Evolutionary conservation across 306 rosid species (phyloP).

Genomic region (Dryas octopetala): DNA sequence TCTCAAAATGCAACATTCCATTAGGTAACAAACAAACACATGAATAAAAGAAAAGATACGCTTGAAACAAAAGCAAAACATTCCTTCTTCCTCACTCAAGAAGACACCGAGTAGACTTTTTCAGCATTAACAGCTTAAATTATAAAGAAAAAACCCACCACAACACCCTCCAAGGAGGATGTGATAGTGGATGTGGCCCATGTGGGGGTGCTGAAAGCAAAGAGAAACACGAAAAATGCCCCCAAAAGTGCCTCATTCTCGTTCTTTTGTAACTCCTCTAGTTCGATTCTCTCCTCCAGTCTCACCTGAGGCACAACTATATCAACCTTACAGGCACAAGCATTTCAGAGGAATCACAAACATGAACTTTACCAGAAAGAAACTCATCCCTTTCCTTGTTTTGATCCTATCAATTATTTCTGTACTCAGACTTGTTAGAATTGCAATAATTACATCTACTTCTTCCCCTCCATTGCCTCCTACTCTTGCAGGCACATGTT

Average conservation of each 20-base stretch:
- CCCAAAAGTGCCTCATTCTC: conserved; percentile 55
- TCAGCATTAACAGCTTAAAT: conserved; percentile 31
- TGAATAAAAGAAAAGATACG: conserved; percentile 23
- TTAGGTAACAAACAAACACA: conserved; percentile 38
- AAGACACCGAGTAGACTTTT: conserved; percentile 20
- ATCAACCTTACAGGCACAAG: conserved; percentile 37
- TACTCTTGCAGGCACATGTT: conserved; percentile 28
- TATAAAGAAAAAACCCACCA: conserved; percentile 26
- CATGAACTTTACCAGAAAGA: conserved; percentile 60
- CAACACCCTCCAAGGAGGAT: conserved; percentile 22
- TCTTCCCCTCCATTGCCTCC: conserved; percentile 40
- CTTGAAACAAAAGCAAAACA: conserved; percentile 72
- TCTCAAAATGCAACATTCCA: conserved; percentile 26
- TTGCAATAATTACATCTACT: conserved; percentile 47
- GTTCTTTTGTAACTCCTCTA: conserved; percentile 41
- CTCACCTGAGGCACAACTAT: conserved; percentile 30
- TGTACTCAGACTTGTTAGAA: conserved; percentile 59
- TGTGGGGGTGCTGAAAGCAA: conserved; percentile 19
- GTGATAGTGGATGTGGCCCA: conserved; percentile 26
- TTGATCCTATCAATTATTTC: conserved; percentile 63
- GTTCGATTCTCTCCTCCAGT: conserved; percentile 42
- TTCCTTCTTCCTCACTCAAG: conserved; percentile 69
- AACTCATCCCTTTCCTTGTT: conserved; percentile 61
- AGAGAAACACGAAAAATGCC: conserved; percentile 50
- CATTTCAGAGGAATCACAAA: conserved; percentile 35